Evolutionary conservation across 2,329 filamentous ascomycete species (phyloP).

Genomic region (Ophiocordyceps robertsii): DNA sequence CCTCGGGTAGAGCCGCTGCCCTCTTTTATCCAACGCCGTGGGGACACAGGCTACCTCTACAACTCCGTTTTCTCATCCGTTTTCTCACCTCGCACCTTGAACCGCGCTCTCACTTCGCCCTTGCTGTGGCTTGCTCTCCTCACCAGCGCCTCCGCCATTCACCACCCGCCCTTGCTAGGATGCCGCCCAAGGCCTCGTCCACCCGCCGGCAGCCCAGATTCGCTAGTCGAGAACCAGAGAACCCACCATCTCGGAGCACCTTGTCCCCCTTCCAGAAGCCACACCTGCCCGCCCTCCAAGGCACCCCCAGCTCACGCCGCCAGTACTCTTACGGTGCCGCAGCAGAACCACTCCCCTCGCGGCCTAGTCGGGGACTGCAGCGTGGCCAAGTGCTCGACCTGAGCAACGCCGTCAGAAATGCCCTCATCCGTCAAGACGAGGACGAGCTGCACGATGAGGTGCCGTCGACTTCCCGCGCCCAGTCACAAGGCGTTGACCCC

Average conservation of each 20-base stretch:
- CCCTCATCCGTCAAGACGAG: slow-evolving; percentile 9
- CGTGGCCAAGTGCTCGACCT: slow-evolving; percentile 10
- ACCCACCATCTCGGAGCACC: slow-evolving; percentile 1
- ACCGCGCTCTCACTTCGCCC: too few species aligned
- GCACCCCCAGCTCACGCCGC: slow-evolving; percentile 21
- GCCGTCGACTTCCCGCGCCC: not conserved
- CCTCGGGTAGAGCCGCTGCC: not conserved
- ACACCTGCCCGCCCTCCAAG: slow-evolving; percentile 12
- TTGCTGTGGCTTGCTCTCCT: too few species aligned
- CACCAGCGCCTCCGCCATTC: too few species aligned
- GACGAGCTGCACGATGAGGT: slow-evolving; percentile 2
- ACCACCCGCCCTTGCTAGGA: not conserved
- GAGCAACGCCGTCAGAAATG: slow-evolving; percentile 15
- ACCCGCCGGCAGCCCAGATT: slow-evolving; percentile 2
- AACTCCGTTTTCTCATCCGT: too few species aligned
- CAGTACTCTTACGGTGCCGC: slow-evolving; percentile 25
- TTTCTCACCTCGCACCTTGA: too few species aligned
- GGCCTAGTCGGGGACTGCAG: slow-evolving; percentile 5
- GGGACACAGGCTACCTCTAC: too few species aligned
- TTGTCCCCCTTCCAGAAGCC: slow-evolving; percentile 10
- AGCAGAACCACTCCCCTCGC: slow-evolving; percentile 16
- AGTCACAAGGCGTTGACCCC: slow-evolving; percentile 1
- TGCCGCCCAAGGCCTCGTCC: slow-evolving; percentile 6
- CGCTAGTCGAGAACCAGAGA: slow-evolving; percentile 3
- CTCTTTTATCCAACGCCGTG: too few species aligned